phyloP scores from a whole-genome alignment of 495 filamentous ascomycete genomes.

The Neurospora intermedia region DNA sequence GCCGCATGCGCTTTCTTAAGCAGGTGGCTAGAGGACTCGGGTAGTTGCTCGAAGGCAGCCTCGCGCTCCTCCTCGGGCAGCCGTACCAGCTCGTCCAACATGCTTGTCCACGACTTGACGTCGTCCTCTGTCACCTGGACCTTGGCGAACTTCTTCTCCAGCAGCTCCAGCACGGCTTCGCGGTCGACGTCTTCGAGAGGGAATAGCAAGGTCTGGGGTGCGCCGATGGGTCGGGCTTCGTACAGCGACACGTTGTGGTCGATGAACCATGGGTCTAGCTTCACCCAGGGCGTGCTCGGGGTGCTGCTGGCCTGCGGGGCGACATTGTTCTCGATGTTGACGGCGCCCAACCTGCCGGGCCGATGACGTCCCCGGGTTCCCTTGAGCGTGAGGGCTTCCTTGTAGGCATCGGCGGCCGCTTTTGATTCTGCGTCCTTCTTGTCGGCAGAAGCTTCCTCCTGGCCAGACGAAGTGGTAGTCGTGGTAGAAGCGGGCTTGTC shows the following conservation, averaged over 20 bases:
- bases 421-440: neutral
- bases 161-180: constrained; percentile 2
- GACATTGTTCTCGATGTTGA: neutral
- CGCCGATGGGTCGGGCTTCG: constrained; percentile 12
- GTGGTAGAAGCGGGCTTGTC: neutral
- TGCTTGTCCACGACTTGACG: constrained; percentile 5
- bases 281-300: constrained; percentile 17
- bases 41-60: neutral
- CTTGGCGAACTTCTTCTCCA: constrained; percentile 6
- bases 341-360: neutral
- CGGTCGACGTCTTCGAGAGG: constrained; percentile 8
- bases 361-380: neutral
- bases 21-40: neutral
- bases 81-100: neutral
- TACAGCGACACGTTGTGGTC: constrained; percentile 18
- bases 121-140: constrained; percentile 6
- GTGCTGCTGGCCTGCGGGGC: neutral
- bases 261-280: constrained; percentile 35
- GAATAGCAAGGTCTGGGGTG: constrained; percentile 1
- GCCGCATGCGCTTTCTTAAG: neutral
- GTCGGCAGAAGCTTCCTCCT: neutral
- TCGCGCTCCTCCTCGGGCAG: neutral
- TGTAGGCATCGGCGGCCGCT: constrained; percentile 1
- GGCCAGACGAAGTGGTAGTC: neutral
- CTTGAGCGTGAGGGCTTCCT: neutral